These are phyloP conservation scores for Phytophthora megakarya DNA, from an alignment of 352 stramenopile genomes.

Conservation along the genomic window DNA sequence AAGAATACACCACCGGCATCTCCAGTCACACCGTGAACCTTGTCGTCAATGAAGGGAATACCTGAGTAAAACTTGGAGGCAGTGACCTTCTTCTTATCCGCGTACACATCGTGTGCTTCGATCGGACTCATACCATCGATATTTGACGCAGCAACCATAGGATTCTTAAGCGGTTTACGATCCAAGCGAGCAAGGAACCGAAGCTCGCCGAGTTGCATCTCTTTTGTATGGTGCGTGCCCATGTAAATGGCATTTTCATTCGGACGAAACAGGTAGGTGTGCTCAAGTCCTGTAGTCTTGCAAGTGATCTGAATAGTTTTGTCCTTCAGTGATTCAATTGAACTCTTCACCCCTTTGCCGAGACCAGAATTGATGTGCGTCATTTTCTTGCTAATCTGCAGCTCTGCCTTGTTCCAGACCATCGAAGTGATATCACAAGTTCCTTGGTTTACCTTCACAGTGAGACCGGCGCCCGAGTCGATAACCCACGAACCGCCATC, in stretches of 20 bases:
- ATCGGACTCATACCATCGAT: constrained; percentile 46
- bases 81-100: constrained; percentile 33
- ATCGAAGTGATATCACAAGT: constrained; percentile 61
- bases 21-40: constrained; percentile 47
- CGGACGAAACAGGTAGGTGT: constrained; percentile 57
- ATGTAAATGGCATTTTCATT: constrained; percentile 66
- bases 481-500: constrained; percentile 47
- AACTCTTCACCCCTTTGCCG: constrained; percentile 40
- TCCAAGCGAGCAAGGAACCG: constrained; percentile 54
- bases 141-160: constrained; percentile 37
- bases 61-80: constrained; percentile 55
- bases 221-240: constrained; percentile 52
- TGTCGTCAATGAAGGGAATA: constrained; percentile 46
- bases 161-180: constrained; percentile 39
- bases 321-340: constrained; percentile 40
- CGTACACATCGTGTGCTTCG: constrained; percentile 52
- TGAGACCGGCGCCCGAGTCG: constrained; percentile 42
- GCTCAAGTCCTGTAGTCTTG: constrained; percentile 38
- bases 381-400: constrained; percentile 52
- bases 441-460: constrained; percentile 43
- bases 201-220: constrained; percentile 45
- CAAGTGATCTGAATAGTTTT: constrained; percentile 56
- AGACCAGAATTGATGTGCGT: constrained; percentile 63
- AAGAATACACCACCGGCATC: constrained; percentile 53
- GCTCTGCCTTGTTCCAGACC: constrained; percentile 50